Conservation (phyloP, 495 filamentous ascomycete species). For the Antarctomyces pellizariae region DNA sequence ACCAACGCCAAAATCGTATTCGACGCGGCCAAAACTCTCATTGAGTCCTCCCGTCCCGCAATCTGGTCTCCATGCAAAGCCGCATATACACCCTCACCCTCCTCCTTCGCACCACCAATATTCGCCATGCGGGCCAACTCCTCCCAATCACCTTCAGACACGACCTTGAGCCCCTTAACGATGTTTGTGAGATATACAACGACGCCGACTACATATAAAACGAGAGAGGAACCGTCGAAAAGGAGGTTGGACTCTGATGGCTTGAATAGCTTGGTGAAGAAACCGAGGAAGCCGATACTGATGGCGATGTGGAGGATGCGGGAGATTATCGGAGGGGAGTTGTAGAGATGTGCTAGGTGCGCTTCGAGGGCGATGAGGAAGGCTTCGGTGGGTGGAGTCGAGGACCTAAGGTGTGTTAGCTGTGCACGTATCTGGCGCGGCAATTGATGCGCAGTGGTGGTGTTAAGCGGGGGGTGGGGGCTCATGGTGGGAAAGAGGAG, state of each 20-base stretch:
- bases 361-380: slow-evolving; percentile 63
- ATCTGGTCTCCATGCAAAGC: slow-evolving; percentile 17
- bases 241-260: slow-evolving; percentile 83
- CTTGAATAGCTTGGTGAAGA: slow-evolving; percentile 80
- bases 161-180: slow-evolving; percentile 70
- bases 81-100: slow-evolving; percentile 19
- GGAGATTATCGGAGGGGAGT: slow-evolving; percentile 68
- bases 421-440: no score
- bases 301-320: slow-evolving; percentile 88
- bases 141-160: slow-evolving; percentile 31
- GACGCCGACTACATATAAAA: slow-evolving; percentile 77
- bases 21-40: slow-evolving; percentile 82
- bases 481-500: no score
- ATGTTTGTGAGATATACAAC: slow-evolving; percentile 89
- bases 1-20: slow-evolving; percentile 90
- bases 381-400: slow-evolving; percentile 29
- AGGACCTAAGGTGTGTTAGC: no score
- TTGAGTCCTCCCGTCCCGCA: slow-evolving; percentile 57
- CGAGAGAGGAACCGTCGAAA: slow-evolving; percentile 80
- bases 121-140: no score
- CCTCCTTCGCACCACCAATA: slow-evolving; percentile 29
- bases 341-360: slow-evolving; percentile 69
- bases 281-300: slow-evolving; percentile 66
- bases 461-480: no score
- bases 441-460: no score